Conservation (phyloP, 768 basidiomycete genomes). For the Boletus tomentosulus region DNA sequence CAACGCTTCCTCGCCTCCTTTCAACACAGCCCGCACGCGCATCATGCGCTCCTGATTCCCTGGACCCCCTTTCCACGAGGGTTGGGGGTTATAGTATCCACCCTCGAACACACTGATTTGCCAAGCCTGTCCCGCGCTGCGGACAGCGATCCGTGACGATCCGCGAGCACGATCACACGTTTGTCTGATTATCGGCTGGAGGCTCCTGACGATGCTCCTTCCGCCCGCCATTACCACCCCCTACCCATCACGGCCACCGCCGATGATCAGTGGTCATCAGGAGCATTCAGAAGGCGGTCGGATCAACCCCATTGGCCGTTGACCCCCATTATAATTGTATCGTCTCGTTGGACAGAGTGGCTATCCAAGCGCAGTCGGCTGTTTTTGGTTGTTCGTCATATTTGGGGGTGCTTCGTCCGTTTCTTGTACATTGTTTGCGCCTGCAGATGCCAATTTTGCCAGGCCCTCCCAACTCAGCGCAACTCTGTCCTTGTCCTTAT, state of each 20-base stretch:
- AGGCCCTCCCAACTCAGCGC: constrained; percentile 1
- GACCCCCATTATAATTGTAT: background rate
- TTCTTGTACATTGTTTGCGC: background rate
- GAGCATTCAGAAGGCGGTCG: background rate
- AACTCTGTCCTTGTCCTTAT: constrained; percentile 1
- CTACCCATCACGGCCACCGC: background rate
- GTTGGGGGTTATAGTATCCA: background rate
- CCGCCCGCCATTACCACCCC: background rate
- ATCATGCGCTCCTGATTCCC: background rate
- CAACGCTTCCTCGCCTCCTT: background rate
- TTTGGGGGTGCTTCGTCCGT: background rate
- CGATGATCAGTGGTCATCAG: background rate
- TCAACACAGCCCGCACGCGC: background rate
- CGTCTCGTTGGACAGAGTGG: background rate
- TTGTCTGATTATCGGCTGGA: background rate
- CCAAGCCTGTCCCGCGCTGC: background rate
- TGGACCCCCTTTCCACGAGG: background rate
- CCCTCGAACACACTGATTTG: background rate
- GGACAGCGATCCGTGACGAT: constrained; percentile 1
- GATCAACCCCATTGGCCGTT: background rate
- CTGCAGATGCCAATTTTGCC: background rate
- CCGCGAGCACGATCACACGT: background rate
- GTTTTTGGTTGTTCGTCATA: background rate
- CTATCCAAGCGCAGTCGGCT: background rate
- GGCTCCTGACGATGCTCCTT: background rate